Base-by-base conservation (phyloP, 2,329 filamentous ascomycete genomes). In the Blastomyces emzantsi region DNA sequence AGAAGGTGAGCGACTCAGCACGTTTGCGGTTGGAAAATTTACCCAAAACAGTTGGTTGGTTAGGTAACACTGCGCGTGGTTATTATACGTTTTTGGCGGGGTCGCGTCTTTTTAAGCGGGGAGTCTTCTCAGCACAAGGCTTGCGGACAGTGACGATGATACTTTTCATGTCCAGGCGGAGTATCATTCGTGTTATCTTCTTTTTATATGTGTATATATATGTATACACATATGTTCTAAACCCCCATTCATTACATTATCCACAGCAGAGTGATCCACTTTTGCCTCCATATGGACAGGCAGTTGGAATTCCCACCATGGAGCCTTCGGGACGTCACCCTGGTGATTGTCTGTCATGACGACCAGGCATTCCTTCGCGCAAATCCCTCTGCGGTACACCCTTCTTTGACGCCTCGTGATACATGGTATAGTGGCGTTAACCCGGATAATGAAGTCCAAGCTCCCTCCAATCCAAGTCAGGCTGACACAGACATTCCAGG, bases 351-450 rank as follows among this genome's bases (percentile, higher is more conserved):
- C 11, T 49, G 47, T 9, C 47, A 15, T 49, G 47, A 49, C n/a
- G 47, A 25, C 47, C 59, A 25, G 22, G 13, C 41, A 28, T 60
- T 60, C 19, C 41, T 60, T 60, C 58, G 43, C 6, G n/a, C 39
- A 47, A 60, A 33, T 52, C 19, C 59, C 11, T 11, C 59, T 43
- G 41, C 43, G 45, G 45, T 61, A 49, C 58, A 61, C 22, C 41
- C 43, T 13, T 61, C 1, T 61, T 19, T 61, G 41, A 61, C 41
- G 15, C 58, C 58, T 61, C 57, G 25, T n/a, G 36, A 39, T 43
- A 60, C 36, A 30, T 60, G 57, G 39, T n/a, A 60, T 60, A 60
- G 57, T 60, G 57, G 39, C 19, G 43, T 60, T 28, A 60, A 60
- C 30, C 13, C 9, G 58, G 4, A 22, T 41, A 60, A 47, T 4